Base-by-base conservation (phyloP, 495 filamentous ascomycete species). In the Hapsidospora chrysogenum region DNA sequence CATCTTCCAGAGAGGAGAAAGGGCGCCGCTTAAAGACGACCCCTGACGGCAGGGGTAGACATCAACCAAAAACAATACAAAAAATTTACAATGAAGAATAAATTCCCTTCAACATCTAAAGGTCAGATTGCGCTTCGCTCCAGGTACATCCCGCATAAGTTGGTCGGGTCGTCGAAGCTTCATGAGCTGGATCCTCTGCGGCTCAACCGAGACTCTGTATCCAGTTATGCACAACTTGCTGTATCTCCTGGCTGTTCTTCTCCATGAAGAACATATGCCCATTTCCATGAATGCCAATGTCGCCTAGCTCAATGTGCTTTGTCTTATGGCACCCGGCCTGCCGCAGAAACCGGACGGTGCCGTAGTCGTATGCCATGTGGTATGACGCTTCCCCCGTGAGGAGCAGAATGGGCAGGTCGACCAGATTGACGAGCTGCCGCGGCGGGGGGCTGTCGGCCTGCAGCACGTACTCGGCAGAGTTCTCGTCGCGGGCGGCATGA, bases 241-340 rank as follows among this genome's bases (percentile, higher is more conserved):
- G 64, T 36, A 68, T 56, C 10, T 54, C 45, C 35, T 65, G 51
- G 40, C 57, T 72, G 32, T 74, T 75, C 57, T 60, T 70, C 50
- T 74, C 69, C 48, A 73, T 47, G 39, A 72, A 70, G 28, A 66
- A 50, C 51, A 74, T 58, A 48, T 76, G 70, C 14, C 60, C 68
- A 46, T 74, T 73, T 1, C 72, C 69, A 28, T 56, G 40, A 19
- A 74, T 64, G 0, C 63, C 62, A 11, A 41, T 39, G 41, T 68
- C 53, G 2, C 42, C 51, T 33, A 74, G 50, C 28, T 66, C 48
- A 32, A 66, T 29, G 35, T 61, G 54, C 33, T 63, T 48, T 1
- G 56, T 55, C 9, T 45, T 17, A 20, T 8, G 30, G 1, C 70
- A 63, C 1, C 71, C 70, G 1, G 68, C 69, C 47, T 78, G 71